These are phyloP conservation scores for Mollisia scopiformis DNA, from an alignment of 2,329 filamentous ascomycete species.

Conservation along the genomic window DNA sequence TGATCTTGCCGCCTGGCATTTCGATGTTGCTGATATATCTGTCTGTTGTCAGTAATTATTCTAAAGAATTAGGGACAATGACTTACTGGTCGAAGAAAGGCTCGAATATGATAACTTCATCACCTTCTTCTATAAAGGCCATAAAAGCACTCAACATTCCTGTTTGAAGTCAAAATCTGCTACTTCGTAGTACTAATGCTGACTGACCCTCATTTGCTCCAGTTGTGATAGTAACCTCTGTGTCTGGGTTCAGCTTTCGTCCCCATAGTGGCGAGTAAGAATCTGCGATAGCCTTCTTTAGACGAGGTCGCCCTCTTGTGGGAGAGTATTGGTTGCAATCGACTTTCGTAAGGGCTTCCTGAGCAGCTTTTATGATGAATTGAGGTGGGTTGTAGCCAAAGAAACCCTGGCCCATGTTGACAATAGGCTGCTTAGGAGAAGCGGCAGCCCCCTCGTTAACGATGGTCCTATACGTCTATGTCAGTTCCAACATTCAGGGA, in stretches of 20 bases:
- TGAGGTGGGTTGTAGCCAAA: constrained; percentile 93
- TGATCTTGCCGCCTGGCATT: constrained; percentile 93
- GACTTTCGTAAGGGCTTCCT: constrained; percentile 83
- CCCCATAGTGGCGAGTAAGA: constrained; percentile 92
- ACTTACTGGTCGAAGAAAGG: constrained; percentile 94
- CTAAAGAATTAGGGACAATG: not conserved
- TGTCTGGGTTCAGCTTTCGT: constrained; percentile 80
- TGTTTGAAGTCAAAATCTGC: constrained; percentile 31
- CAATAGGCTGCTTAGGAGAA: constrained; percentile 64
- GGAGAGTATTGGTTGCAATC: constrained; percentile 99
- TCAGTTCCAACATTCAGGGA: constrained; percentile 12
- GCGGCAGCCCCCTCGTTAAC: constrained; percentile 67
- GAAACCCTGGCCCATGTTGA: constrained; percentile 71
- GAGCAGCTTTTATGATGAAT: constrained; percentile 91
- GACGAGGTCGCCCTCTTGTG: constrained; percentile 86
- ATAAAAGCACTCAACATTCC: constrained; percentile 97
- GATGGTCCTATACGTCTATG: constrained; percentile 54
- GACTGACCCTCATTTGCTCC: constrained; percentile 75
- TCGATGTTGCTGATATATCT: constrained; percentile 97
- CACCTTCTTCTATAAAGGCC: constrained; percentile 91
- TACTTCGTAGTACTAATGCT: not conserved
- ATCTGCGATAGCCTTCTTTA: constrained; percentile 91
- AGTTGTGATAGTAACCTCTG: constrained; percentile 92
- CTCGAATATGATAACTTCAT: constrained; percentile 98
- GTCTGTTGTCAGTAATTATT: constrained; percentile 12